A percentile compares a stretch with the other conserved stretches of the same genome.
These are phyloP conservation scores for Citrus trifoliata DNA, from an alignment of 345 rosid genomes.

Conservation along the genomic window DNA sequence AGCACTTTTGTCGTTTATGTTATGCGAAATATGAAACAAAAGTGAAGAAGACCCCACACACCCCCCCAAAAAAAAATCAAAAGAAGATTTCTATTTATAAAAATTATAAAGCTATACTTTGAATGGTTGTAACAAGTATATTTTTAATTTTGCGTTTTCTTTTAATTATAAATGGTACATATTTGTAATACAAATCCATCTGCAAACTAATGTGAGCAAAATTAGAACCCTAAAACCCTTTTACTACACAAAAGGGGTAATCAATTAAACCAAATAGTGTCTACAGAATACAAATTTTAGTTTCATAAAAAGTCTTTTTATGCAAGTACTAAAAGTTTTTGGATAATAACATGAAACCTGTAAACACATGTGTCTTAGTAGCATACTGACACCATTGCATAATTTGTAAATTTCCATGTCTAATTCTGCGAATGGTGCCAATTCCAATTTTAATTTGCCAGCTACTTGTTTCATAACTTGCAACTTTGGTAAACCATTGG, in stretches of 20 bases:
- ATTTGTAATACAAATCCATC: background rate
- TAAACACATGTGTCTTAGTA: background rate
- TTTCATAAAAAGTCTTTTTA: background rate
- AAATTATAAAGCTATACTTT: no score
- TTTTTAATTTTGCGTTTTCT: background rate
- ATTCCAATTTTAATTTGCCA: no score
- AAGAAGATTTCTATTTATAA: background rate
- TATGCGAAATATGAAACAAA: background rate
- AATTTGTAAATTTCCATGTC: background rate
- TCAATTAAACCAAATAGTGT: background rate
- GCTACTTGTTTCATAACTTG: no score
- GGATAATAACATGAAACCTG: background rate
- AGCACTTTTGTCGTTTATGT: background rate
- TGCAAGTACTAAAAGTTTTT: no score
- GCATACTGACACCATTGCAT: background rate
- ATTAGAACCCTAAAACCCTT: background rate
- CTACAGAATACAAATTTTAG: background rate
- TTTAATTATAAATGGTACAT: background rate
- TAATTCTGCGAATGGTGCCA: no score
- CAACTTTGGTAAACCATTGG: background rate
- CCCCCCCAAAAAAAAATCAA: background rate
- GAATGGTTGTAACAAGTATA: background rate
- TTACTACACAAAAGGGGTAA: background rate
- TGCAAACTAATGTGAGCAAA: background rate
- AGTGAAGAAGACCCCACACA: background rate